Evolutionary conservation across 2,329 filamentous ascomycete genomes (phyloP), one percentile per base, ranked within the genome.

Genomic region (Colletotrichum eremochloae): DNA sequence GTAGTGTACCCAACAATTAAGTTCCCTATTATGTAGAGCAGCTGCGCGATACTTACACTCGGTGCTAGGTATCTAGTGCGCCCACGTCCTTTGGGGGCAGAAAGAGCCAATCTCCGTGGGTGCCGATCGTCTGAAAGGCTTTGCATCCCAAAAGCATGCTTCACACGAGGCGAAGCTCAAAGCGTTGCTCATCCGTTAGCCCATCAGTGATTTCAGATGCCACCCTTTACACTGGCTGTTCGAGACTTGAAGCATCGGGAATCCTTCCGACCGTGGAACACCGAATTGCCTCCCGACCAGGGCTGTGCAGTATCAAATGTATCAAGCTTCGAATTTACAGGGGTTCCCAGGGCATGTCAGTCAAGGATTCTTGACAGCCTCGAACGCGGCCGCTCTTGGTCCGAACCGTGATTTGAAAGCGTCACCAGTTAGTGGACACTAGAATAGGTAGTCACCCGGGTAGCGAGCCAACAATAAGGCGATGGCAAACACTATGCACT

Each of bases 241-340:
- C 36, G 33, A 56, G 40, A 24, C 15, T 48, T 29, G 31, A 33
- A 42, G 36, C 55, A 36, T 15, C 42, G 20, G 24, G 12, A 42
- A n/a, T 60, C 15, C 44, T 24, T 61, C 44, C 36, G 33, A n/a
- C 42, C 55, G n/a, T 57, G 33, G 53, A 33, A 57, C 52, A 42
- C 24, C 6, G 20, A 11, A 18, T 52, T 20, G n/a, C n/a, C 9
- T 44, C 15, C 24, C 42, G 33, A 29, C 33, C 36, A 20, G 46
- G 67, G 67, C 53, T 69, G 44, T 69, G 53, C 44, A 60, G 61
- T 65, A n/a, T 33, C 36, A 57, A 50, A 63, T 63, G 60, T 24
- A 46, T 69, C 44, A 58, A 63, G 61, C 61, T 52, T 63, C n/a
- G 53, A 46, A 31, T 69, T 60, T 46, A n/a, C 67, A 66, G 53